Evolutionary conservation across 208 protist species (phyloP).

Genomic region (Leishmania turanica): DNA sequence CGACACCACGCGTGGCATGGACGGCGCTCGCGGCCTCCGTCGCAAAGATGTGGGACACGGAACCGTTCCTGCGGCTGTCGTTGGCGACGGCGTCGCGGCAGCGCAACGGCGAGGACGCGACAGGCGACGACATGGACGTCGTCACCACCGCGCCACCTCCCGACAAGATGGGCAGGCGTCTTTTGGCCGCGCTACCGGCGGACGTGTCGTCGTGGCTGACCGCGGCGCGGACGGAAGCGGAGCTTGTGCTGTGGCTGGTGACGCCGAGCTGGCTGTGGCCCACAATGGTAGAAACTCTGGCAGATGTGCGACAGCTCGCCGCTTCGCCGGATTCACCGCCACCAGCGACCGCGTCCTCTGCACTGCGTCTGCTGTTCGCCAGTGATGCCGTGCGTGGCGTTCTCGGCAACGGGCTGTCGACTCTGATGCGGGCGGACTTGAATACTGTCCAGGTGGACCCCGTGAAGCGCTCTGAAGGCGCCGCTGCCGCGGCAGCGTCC

Average conservation of each 20-base stretch:
- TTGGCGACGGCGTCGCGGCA: not conserved
- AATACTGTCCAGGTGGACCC: not conserved
- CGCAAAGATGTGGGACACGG: not conserved
- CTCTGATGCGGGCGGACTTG: not conserved
- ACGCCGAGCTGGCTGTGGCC: constrained; percentile 33
- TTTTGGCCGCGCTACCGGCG: constrained; percentile 10
- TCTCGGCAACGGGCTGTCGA: not conserved
- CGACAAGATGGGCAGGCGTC: constrained; percentile 4
- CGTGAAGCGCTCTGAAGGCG: not conserved
- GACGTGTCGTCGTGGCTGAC: constrained; percentile 14
- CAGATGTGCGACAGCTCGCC: not conserved
- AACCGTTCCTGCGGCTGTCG: constrained; percentile 7
- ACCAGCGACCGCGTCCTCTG: not conserved
- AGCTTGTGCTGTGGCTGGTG: constrained; percentile 30
- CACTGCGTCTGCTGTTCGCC: not conserved
- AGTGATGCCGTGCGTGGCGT: not conserved
- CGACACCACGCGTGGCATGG: constrained; percentile 20
- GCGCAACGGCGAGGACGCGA: not conserved
- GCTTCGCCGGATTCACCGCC: not conserved
- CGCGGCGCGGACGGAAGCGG: constrained; percentile 16
- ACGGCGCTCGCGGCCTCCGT: constrained; percentile 4
- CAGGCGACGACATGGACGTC: not conserved
- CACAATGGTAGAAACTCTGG: constrained; percentile 12
- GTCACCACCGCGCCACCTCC: not conserved
- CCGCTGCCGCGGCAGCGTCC: not conserved